Percentiles rank a stretch among this genome's conserved stretches.
These are phyloP conservation scores for Globisporangium emineosum DNA, from an alignment of 352 stramenopile genomes.

Conservation along the genomic window DNA sequence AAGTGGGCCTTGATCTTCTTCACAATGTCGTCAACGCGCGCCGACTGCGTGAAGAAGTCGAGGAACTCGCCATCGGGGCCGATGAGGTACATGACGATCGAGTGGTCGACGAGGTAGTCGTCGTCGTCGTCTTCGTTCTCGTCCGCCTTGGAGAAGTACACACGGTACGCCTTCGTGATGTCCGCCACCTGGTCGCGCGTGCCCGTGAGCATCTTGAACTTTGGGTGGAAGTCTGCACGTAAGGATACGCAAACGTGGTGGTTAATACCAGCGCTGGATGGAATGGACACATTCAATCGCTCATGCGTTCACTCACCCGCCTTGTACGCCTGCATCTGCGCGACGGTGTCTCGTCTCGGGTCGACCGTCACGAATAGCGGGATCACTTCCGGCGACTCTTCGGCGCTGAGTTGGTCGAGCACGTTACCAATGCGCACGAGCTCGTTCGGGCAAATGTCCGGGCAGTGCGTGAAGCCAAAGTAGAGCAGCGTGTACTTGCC, in stretches of 20 bases:
- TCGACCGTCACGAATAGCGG: conserved; percentile 99
- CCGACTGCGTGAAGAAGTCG: conserved; percentile 99
- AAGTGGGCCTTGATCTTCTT: conserved; percentile 90
- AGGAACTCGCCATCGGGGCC: conserved; percentile 95
- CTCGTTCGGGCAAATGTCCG: conserved; percentile 99
- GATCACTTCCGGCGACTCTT: conserved; percentile 55
- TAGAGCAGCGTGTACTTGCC: conserved; percentile 98
- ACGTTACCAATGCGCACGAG: conserved; percentile 97
- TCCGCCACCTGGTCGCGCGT: conserved; percentile 94
- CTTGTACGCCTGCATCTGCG: conserved; percentile 95
- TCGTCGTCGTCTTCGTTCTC: conserved; percentile 95
- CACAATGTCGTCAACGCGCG: conserved; percentile 92
- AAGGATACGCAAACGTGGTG: background rate
- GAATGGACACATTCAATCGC: background rate
- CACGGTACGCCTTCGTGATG: conserved; percentile 97
- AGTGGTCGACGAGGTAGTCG: conserved; percentile 99
- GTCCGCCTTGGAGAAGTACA: conserved; percentile 98
- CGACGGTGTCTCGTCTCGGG: conserved; percentile 95
- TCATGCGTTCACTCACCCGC: conserved; percentile 50
- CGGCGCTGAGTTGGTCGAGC: conserved; percentile 87
- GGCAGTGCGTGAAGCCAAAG: conserved; percentile 99
- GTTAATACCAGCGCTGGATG: background rate
- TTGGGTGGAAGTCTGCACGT: conserved; percentile 70
- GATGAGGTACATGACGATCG: conserved; percentile 99
- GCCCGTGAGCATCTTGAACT: conserved; percentile 89